Evolutionary conservation across 768 basidiomycete genomes (phyloP), one percentile per base, ranked within the genome.

Genomic region (Pisolithus albus): DNA sequence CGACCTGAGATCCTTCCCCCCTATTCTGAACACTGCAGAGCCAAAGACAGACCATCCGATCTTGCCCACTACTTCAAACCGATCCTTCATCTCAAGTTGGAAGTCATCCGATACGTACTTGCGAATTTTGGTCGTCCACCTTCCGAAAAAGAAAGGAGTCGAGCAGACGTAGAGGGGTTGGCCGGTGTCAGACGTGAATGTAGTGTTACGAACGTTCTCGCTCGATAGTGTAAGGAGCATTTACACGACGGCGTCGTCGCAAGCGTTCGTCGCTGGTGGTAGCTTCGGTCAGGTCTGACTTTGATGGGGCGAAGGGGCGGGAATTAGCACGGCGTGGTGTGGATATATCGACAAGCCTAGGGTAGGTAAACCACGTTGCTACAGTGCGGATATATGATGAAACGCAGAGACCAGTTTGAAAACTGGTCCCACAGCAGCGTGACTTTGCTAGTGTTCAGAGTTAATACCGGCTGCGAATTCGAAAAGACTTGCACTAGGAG

Each of bases 21-120:
- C 57, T 38, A 62, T 66, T 7, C 49, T 50, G 38, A 72, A 52
- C 23, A 54, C 53, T 1, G 64, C 52, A 0, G 63, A 59, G 21
- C 51, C 44, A 36, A 65, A 21, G 15, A 52, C 21, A 2, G 56
- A 57, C 60, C 63, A 67, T 18, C 65, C 53, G 10, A 70, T 64
- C 28, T 61, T 49, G 9, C 59, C 68, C 13, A 68, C 52, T 16
- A 52, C 53, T 0, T 54, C 60, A 45, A 60, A 65, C 23, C 57
- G 56, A 34, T 61, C 62, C 4, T 46, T 46, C 44, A 49, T 45
- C 15, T 56, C 53, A 8, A 54, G 26, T 11, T 32, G 51, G 44
- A 46, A 53, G 19, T 51, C 49, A 21, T 42, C 48, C 11, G 52
- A 38, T 7, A 47, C 47, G 16, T 53, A 43, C 30, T 54, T 54